Base-by-base conservation (phyloP, 257 asterid genomes). In the Nicotiana benthamiana region DNA sequence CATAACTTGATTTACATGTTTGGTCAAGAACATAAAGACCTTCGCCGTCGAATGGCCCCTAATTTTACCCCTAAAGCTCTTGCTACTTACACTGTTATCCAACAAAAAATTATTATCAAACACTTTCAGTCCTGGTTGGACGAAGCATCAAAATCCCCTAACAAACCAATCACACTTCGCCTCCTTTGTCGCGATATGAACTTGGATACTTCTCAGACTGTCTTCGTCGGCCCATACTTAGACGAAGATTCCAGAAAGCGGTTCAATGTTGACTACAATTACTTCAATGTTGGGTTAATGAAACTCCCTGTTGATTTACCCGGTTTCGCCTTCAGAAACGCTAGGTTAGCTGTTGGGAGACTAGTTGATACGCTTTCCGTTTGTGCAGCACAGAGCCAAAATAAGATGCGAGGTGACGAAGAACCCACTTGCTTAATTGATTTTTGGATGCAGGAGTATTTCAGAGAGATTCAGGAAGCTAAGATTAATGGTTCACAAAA, bases 321-420 rank as follows among this genome's bases (percentile, higher is more conserved):
- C 0, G 97, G 99, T n/a, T 95, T 92, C 34, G 98, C 99, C 0
- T 95, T 95, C 84, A 81, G 99, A 66, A 80, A 92, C 27, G 99
- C 99, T 18, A 83, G 94, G 78, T 79, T 92, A 1, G 98, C 97
- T 2, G 97, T 92, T 26, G 56, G 67, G 43, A 82, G 97, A 20
- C 81, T 95, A 32, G 86, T 88, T 0, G 86, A 93, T 0, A 90
- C 97, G 13, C 95, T 93, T 12, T 82, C 91, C 10, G 80, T 53
- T 5, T 93, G 97, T 56, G 96, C 88, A 9, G 86, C 80, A 84
- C 92, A 87, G 65, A 93, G 97, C 80, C 90, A 90, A 88, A 68
- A 46, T 81, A 87, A 52, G 22, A 91, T 95, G 97, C 75, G 75
- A 36, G 60, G 83, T 6, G 97, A 93, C 0, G 87, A 84, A 0